Evolutionary conservation across 768 basidiomycete species (phyloP).

Genomic region (Sporobolomyces pararoseus): DNA sequence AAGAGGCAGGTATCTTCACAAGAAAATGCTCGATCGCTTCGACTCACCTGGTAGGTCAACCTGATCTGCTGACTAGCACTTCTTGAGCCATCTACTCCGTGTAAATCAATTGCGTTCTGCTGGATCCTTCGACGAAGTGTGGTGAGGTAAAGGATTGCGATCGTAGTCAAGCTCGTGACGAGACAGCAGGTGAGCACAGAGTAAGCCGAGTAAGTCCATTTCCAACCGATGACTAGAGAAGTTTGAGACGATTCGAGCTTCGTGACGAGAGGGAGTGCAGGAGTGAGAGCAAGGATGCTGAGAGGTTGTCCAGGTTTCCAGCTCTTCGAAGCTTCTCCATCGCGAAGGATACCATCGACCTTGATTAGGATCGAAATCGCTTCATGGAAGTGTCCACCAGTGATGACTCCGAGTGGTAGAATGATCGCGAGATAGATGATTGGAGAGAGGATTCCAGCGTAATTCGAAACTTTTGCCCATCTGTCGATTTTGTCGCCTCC

Average conservation of each 20-base stretch:
- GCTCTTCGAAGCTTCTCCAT: not conserved
- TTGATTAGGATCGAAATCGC: not conserved
- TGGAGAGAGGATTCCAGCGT: not conserved
- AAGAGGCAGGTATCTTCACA: no score
- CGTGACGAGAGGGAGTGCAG: slow-evolving; percentile 2
- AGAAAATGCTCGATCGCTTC: no score
- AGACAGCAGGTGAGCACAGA: slow-evolving; percentile 1
- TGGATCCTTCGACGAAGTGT: slow-evolving; percentile 8
- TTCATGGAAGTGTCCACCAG: not conserved
- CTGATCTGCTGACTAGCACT: not conserved
- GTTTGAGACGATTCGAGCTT: not conserved
- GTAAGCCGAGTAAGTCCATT: not conserved
- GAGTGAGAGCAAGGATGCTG: not conserved
- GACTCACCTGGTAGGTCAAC: not conserved
- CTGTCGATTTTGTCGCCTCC: not conserved
- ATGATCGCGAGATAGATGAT: slow-evolving; percentile 2
- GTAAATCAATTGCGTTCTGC: not conserved
- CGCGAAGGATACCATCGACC: not conserved
- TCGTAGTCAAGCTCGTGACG: not conserved
- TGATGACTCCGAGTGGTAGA: not conserved
- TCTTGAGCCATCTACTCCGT: not conserved
- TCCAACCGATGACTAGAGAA: not conserved
- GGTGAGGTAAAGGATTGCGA: not conserved
- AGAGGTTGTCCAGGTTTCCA: not conserved
- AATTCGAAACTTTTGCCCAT: slow-evolving; percentile 1